phyloP scores from a whole-genome alignment of 2,329 filamentous ascomycete genomes.

The Colletotrichum neosansevieriae region DNA sequence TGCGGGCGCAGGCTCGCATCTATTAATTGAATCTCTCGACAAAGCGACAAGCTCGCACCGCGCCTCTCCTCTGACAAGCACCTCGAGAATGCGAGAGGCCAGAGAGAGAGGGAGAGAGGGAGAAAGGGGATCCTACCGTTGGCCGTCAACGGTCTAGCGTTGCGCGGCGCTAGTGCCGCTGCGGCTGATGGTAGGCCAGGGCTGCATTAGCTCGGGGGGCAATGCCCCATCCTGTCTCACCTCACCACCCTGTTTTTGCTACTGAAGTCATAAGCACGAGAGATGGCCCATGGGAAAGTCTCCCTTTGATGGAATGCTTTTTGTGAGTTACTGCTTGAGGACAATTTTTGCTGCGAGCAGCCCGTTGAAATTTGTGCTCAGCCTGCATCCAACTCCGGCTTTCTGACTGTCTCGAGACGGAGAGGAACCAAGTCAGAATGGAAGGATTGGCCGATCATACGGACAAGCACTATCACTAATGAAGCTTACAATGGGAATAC shows the following conservation, averaged over 20 bases:
- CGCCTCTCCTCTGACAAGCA: slow-evolving; percentile 21
- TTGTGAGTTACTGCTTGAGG: background rate
- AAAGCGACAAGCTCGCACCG: slow-evolving; percentile 6
- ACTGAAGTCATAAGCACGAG: too few species aligned
- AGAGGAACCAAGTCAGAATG: background rate
- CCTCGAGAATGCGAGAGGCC: background rate
- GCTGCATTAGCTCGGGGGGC: slow-evolving; percentile 11
- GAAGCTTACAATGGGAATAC: background rate
- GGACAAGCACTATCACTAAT: background rate
- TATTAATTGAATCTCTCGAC: slow-evolving; percentile 33
- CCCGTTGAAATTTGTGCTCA: too few species aligned
- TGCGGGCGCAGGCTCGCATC: slow-evolving; percentile 13
- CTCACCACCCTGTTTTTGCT: too few species aligned
- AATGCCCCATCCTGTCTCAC: slow-evolving; percentile 5
- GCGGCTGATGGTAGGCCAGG: slow-evolving; percentile 25
- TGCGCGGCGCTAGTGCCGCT: slow-evolving; percentile 19
- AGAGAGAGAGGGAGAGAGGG: background rate
- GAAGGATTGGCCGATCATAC: slow-evolving; percentile 3
- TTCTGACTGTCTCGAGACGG: background rate
- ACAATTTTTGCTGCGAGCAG: too few species aligned
- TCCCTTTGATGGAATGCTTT: background rate
- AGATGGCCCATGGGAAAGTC: background rate
- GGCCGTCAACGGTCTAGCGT: slow-evolving; percentile 23
- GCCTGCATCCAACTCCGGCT: background rate
- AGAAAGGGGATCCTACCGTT: background rate